Conservation (phyloP, 805 yeast genomes). For the Danielia oregonensis region DNA sequence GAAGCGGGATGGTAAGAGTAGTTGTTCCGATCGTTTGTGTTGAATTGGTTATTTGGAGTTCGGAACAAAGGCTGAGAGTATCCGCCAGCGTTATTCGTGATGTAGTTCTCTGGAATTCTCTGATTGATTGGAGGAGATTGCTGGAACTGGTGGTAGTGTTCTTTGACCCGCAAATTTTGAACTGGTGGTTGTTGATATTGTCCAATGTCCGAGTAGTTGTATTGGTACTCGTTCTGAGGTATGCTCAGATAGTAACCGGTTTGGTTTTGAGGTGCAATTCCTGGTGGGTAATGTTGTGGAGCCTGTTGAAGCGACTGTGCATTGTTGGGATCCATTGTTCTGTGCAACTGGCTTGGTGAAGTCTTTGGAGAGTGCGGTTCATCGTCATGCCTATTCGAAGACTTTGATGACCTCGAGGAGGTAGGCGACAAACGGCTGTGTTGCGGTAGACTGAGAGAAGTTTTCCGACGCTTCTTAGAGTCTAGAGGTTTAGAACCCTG, state of each 20-base stretch:
- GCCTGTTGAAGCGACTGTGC: constrained; percentile 1
- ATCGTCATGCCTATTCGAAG: constrained; percentile 27
- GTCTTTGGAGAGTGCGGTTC: constrained; percentile 41
- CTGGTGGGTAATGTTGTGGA: constrained; percentile 3
- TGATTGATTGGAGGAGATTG: constrained; percentile 2
- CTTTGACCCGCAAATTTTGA: background rate
- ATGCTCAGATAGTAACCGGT: constrained; percentile 3
- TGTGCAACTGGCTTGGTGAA: constrained; percentile 23
- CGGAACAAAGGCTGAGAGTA: background rate
- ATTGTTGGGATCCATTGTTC: background rate
- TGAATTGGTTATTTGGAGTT: background rate
- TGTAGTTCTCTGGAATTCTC: background rate
- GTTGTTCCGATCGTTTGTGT: background rate
- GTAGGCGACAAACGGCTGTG: constrained; percentile 30
- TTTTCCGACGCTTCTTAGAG: background rate
- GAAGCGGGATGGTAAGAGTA: background rate
- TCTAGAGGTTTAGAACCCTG: background rate
- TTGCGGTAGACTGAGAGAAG: background rate
- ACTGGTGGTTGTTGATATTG: constrained; percentile 4
- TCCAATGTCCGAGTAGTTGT: constrained; percentile 3
- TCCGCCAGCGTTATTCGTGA: background rate
- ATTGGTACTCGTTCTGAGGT: constrained; percentile 4
- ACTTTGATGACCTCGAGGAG: constrained; percentile 32
- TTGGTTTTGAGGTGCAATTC: constrained; percentile 4
- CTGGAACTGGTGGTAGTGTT: constrained; percentile 1